Evolutionary conservation across 2,329 filamentous ascomycete genomes (phyloP), one percentile per base, ranked within the genome.

Genomic region (Penicillium corylophilum): DNA sequence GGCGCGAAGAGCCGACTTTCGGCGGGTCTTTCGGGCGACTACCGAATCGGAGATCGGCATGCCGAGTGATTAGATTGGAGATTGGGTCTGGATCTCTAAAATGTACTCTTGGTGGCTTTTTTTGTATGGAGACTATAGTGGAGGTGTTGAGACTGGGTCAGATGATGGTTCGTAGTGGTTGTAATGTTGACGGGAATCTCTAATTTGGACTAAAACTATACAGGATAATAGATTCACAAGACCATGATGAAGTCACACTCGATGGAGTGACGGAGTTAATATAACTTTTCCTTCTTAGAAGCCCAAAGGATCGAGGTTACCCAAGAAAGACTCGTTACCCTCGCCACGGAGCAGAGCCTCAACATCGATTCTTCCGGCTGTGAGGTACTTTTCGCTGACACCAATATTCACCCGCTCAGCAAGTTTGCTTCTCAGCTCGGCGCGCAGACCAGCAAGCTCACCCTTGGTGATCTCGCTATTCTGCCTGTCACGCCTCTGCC

Each of bases 371-470:
- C 82, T 78, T 0, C 90, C 89, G n/a, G 84, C 82, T 0, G 90
- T 89, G 54, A 96, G 77, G 71, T 96, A 97, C 64, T 81, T 82
- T 74, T 92, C 90, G 65, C 89, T 95, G 23, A 96, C 89, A 6
- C 93, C 92, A 15, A 90, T 80, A 65, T 96, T 96, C 50, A 96
- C 82, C 53, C 89, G 82, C 70, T 86, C 82, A 3, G 78, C 77
- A 64, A 97, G 71, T 61, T 95, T 71, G 39, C 82, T 79, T 63
- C 82, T 86, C 63, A 97, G 71, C 72, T 95, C 85, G 0, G 84
- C 88, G 59, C 84, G 82, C 68, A 94, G 71, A 0, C 77, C 81
- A 1, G 79, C 83, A 63, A 95, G 71, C 70, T 96, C 89, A 0
- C 78, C 85, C 72, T 94, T 96, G 2, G 80, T 85, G 63, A 92